Evolutionary conservation across 2,329 filamentous ascomycete genomes (phyloP), one percentile per base, ranked within the genome.

Genomic region (Akanthomyces dipterigenus): DNA sequence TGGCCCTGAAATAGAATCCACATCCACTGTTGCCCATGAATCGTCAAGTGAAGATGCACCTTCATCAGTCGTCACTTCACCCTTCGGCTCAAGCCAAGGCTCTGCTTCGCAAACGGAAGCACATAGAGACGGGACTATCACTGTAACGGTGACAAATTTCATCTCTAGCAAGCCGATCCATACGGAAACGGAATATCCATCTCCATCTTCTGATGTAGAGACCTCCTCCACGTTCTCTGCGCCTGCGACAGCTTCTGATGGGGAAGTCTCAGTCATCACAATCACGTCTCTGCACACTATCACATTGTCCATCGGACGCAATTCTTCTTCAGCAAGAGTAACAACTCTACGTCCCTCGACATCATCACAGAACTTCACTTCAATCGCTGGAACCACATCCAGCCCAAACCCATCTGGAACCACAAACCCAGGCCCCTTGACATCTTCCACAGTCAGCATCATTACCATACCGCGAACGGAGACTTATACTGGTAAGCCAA

Each of bases 381-480:
- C 43, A 5, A 24, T 31, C 28, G 14, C 11, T 16, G 18, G 5
- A 38, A 51, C 45, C 12, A 43, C n/a, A 42, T 51, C 46, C 12
- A 50, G 26, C 36, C 56, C 24, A 18, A 50, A 11, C 3, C 4
- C 42, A 3, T 42, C 46, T 59, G 12, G 14, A 28, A 6, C 45
- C 26, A 42, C 34, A 12, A 42, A 3, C 8, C 38, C 28, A 9
- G 26, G n/a, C 3, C 36, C 48, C 36, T 1, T 12, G 14, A 18
- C 16, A 8, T 43, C 57, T n/a, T 46, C 57, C 3, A 28, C 14
- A 9, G 28, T 22, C 16, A 60, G 48, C 49, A 46, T 54, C 20
- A 54, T 60, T 14, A 60, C 57, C 9, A 60, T 60, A 20, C 53
- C 49, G 4, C 48, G 57, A 45, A 60, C 49, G 38, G 48, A 60